Evolutionary conservation across 768 basidiomycete genomes (phyloP).

Genomic region (Psilocybe tampanensis): DNA sequence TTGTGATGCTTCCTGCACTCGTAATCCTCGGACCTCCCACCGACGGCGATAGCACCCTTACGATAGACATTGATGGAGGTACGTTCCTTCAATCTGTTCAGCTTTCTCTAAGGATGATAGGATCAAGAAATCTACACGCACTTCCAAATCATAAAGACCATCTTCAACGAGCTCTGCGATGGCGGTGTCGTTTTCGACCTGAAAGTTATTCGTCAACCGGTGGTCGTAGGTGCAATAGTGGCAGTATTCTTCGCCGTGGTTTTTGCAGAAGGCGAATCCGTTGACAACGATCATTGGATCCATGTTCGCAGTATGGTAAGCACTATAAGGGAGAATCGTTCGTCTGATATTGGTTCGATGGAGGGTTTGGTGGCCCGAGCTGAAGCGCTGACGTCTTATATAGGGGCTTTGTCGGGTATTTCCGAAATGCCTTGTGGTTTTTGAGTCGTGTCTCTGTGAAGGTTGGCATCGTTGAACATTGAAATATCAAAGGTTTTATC

Average conservation of each 20-base stretch:
- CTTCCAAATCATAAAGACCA: constrained; percentile 20
- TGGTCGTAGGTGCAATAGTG: constrained; percentile 33
- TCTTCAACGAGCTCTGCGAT: constrained; percentile 13
- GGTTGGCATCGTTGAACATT: too few relatives aligned
- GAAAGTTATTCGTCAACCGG: constrained; percentile 33
- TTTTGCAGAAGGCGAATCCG: constrained; percentile 33
- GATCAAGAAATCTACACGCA: constrained; percentile 8
- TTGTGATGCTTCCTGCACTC: constrained; percentile 29
- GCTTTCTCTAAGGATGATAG: too few relatives aligned
- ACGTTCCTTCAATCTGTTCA: too few relatives aligned
- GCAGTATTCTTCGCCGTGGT: constrained; percentile 36
- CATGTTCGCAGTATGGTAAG: neutral
- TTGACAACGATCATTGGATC: constrained; percentile 29
- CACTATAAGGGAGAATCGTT: too few relatives aligned
- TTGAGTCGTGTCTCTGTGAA: too few relatives aligned
- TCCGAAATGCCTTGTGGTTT: too few relatives aligned
- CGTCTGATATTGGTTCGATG: too few relatives aligned
- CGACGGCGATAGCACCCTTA: constrained; percentile 19
- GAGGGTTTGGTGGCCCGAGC: too few relatives aligned
- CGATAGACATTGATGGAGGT: constrained; percentile 22
- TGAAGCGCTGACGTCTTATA: too few relatives aligned
- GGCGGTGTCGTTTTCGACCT: constrained; percentile 27
- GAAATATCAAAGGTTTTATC: too few relatives aligned
- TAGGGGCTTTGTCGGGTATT: too few relatives aligned
- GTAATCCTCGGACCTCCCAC: constrained; percentile 14